Conservation (phyloP, 2,329 filamentous ascomycete genomes). For the Epichloe gansuensis region DNA sequence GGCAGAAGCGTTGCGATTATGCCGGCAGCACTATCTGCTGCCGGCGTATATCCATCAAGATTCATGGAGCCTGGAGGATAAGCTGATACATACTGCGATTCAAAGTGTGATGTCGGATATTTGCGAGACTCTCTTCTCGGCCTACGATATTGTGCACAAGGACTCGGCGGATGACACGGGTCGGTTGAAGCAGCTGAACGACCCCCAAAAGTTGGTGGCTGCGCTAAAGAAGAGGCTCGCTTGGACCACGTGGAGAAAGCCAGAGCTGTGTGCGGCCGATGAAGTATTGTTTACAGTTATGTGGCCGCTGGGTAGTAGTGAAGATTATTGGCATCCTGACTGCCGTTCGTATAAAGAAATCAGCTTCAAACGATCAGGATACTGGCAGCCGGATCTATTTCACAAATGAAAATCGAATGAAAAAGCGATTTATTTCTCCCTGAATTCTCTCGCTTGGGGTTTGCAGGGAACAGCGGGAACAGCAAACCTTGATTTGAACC, state of each 20-base stretch:
- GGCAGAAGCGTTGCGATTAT: slow-evolving; percentile 29
- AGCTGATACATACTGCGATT: slow-evolving; percentile 31
- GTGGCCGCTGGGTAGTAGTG: slow-evolving; percentile 43
- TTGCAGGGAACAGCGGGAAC: background rate
- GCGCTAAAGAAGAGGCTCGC: slow-evolving; percentile 34
- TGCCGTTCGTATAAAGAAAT: slow-evolving; percentile 18
- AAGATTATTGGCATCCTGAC: slow-evolving; percentile 35
- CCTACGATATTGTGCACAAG: background rate
- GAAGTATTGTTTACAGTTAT: slow-evolving; percentile 51
- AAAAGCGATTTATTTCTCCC: background rate
- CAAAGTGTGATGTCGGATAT: slow-evolving; percentile 24
- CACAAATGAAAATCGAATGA: background rate
- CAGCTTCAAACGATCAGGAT: slow-evolving; percentile 7
- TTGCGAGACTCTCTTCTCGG: slow-evolving; percentile 20
- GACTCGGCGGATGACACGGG: background rate
- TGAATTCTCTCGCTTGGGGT: no score
- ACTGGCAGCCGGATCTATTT: slow-evolving; percentile 12
- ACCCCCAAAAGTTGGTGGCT: background rate
- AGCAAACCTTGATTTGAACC: background rate
- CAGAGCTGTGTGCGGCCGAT: slow-evolving; percentile 36
- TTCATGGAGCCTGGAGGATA: slow-evolving; percentile 28
- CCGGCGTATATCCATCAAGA: slow-evolving; percentile 12
- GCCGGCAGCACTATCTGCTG: slow-evolving; percentile 31
- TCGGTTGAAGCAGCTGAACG: background rate
- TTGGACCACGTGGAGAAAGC: slow-evolving; percentile 49